Percentiles rank a stretch among this genome's conserved stretches.
Conservation (phyloP, 169 alveolate species). For the Theileria orientalis region DNA sequence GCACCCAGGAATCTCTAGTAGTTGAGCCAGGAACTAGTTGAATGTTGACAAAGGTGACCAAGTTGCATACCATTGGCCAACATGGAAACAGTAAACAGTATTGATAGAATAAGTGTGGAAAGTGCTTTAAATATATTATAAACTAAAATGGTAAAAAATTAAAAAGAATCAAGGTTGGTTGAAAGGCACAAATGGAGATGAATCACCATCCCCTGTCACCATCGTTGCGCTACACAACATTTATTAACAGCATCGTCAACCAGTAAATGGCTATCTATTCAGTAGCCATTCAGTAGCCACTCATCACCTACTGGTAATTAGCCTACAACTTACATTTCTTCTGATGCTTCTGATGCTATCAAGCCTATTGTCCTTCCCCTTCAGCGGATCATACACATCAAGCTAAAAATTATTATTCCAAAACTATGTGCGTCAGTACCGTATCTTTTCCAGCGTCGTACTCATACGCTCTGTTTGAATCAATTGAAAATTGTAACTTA, state of each 20-base stretch:
- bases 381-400: conserved; percentile 55
- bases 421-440: conserved; percentile 13
- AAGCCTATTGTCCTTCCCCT: conserved; percentile 54
- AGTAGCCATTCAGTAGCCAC: too few relatives aligned
- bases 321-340: conserved; percentile 42
- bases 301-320: too few relatives aligned
- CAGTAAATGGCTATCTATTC: too few relatives aligned
- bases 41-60: not conserved
- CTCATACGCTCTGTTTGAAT: conserved; percentile 62
- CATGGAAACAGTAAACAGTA: not conserved
- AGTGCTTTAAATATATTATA: too few relatives aligned
- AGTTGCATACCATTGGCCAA: not conserved
- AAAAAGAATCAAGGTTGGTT: too few relatives aligned
- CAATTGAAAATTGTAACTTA: conserved; percentile 54
- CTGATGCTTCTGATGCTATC: conserved; percentile 13
- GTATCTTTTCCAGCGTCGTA: conserved; percentile 65
- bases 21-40: not conserved
- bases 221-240: conserved; percentile 2
- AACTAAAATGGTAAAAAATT: too few relatives aligned
- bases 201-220: conserved; percentile 26
- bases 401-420: conserved; percentile 15
- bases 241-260: too few relatives aligned
- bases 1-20: not conserved
- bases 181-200: too few relatives aligned
- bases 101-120: too few relatives aligned